Base-by-base conservation (phyloP, 768 basidiomycete species). In the Mrakia blollopis region DNA sequence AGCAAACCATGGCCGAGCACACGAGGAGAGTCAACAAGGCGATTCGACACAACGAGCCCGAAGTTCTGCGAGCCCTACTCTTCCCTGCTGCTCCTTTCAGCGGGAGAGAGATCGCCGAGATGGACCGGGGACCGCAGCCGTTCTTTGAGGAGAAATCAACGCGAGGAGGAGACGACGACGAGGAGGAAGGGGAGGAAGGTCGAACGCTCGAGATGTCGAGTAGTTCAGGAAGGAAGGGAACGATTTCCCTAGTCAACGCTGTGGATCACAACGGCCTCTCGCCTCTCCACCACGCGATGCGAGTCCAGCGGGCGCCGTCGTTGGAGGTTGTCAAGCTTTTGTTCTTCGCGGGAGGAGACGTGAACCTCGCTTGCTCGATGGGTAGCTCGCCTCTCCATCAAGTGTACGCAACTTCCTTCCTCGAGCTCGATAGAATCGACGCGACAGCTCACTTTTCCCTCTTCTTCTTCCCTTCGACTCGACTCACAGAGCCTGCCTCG, bases 201-300 rank as follows among this genome's bases (percentile, higher is more conserved):
- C 62, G 37, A 32, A 37, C 18, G 28, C 10, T 32, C 62, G 62
- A 32, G 30, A 14, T 63, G n/a, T 5, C 18, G 30, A 63, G 32
- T 25, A 62, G n/a, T n/a, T n/a, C 72, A 2, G 39, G 13, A 25
- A 62, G 73, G 16, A 44, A 65, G 47, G 62, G 47, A 25, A 52
- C 32, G 47, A 25, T 69, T 10, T 52, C 63, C 21, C 37, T 75
- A 1, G 74, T 75, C 67, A 75, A 75, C 74, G 35, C 47, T 18
- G 74, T 68, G 23, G 74, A 75, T 32, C 65, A 69, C 44, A 50
- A 69, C 54, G 74, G 74, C 6, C 44, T 75, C 47, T 57, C 62
- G 2, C 74, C 74, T 21, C 62, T 75, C 1, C 74, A 75, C 28
- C 74, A 75, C 35, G 74, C 67, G 3, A 10, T 60, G 13, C 21